phyloP scores from a whole-genome alignment of 768 basidiomycete genomes.

The Gautieria morchelliformis region DNA sequence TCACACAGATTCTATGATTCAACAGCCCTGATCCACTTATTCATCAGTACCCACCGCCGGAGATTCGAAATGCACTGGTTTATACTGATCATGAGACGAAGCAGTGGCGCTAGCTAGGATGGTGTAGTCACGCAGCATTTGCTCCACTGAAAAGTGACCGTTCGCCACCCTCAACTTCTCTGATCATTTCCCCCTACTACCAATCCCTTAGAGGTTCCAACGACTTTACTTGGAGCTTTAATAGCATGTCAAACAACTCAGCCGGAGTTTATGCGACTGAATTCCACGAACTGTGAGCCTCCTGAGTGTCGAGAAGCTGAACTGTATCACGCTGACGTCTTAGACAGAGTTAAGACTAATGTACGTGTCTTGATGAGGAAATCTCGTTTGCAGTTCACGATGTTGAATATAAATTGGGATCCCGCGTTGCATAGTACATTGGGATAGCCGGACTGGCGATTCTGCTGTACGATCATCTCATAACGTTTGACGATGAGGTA shows the following conservation, averaged over 20 bases:
- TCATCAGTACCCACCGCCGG: too few relatives aligned
- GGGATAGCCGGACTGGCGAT: neutral
- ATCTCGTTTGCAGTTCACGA: neutral
- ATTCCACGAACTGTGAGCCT: neutral
- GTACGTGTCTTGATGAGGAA: neutral
- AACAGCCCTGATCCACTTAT: too few relatives aligned
- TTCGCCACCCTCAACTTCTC: too few relatives aligned
- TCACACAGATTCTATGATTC: too few relatives aligned
- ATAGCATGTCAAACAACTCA: neutral
- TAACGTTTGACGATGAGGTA: slow-evolving; percentile 7
- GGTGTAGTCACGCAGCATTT: too few relatives aligned
- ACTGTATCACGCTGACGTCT: neutral
- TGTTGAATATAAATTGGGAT: neutral
- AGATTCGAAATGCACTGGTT: too few relatives aligned
- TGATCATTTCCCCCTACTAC: too few relatives aligned
- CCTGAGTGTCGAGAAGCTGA: neutral
- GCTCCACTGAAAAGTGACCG: too few relatives aligned
- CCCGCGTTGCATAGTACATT: neutral
- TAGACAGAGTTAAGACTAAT: neutral
- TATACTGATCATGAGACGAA: too few relatives aligned
- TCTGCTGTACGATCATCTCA: slow-evolving; percentile 1
- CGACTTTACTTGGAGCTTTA: too few relatives aligned
- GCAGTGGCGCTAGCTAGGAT: too few relatives aligned
- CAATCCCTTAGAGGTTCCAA: too few relatives aligned
- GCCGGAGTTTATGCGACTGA: neutral